Conservation (phyloP, 371 early-diverging fungal species). For the Mortierella sp. region DNA sequence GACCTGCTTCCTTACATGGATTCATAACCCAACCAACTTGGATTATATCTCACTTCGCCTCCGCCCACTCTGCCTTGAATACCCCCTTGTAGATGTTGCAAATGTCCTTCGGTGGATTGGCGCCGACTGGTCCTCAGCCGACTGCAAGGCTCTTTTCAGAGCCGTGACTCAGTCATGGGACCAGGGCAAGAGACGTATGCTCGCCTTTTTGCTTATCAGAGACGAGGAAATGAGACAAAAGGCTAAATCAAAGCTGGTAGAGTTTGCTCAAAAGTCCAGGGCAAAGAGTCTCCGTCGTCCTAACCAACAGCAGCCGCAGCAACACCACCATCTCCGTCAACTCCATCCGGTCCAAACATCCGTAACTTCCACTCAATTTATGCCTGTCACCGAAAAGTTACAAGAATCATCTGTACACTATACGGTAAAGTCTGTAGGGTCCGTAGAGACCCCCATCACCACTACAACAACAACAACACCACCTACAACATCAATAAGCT, state of each 20-base stretch:
- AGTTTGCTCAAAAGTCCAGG: constrained; percentile 38
- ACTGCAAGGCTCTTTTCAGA: constrained; percentile 53
- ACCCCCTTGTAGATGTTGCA: constrained; percentile 49
- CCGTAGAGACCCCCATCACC: not conserved
- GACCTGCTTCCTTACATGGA: constrained; percentile 53
- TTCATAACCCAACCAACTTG: constrained; percentile 54
- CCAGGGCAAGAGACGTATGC: constrained; percentile 41
- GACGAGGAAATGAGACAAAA: constrained; percentile 55
- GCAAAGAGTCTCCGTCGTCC: constrained; percentile 6
- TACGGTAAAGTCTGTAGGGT: not conserved
- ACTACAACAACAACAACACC: constrained; percentile 12
- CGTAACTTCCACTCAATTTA: not conserved
- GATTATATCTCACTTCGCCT: constrained; percentile 55
- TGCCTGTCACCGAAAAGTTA: not conserved
- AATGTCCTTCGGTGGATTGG: constrained; percentile 55
- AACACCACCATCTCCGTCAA: constrained; percentile 17
- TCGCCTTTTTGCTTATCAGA: constrained; percentile 48
- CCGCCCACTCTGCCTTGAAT: constrained; percentile 53
- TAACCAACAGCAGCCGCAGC: constrained; percentile 18
- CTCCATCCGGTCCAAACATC: constrained; percentile 26
- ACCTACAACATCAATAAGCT: not conserved
- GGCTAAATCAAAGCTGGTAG: constrained; percentile 50
- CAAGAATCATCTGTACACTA: not conserved
- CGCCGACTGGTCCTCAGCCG: constrained; percentile 47
- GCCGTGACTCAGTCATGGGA: constrained; percentile 54